These are phyloP conservation scores for Botrytis aclada DNA, from an alignment of 2,329 filamentous ascomycete species.

Conservation along the genomic window DNA sequence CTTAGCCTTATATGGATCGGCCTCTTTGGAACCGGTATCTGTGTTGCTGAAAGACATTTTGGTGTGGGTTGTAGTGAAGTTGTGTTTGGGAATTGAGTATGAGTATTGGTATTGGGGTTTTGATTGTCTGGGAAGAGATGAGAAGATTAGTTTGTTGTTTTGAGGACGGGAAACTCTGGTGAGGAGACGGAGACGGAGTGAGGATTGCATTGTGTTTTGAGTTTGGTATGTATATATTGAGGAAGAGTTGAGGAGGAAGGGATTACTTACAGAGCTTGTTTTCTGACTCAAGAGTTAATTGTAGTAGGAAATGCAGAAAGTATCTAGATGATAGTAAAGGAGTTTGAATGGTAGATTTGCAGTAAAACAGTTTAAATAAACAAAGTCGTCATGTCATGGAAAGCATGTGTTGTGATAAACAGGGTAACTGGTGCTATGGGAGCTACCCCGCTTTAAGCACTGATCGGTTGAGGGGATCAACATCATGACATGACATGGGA, in stretches of 20 bases:
- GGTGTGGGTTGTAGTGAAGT: background rate
- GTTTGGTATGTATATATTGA: too few relatives aligned
- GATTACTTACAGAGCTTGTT: background rate
- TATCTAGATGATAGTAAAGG: background rate
- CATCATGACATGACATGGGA: background rate
- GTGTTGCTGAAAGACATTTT: conserved; percentile 53
- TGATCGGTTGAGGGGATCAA: background rate
- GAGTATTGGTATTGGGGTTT: background rate
- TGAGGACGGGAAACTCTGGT: background rate
- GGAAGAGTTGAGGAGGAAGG: background rate
- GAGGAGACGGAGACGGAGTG: background rate
- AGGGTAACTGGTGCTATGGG: background rate
- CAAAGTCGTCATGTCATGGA: conserved; percentile 7
- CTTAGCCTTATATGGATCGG: conserved; percentile 73
- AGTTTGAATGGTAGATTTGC: background rate
- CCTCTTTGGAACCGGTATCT: conserved; percentile 58
- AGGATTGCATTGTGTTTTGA: background rate
- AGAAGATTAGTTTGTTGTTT: background rate
- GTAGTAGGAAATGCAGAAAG: background rate
- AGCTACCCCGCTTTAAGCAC: background rate
- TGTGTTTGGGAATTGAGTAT: background rate
- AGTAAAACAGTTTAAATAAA: background rate
- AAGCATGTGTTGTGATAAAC: background rate
- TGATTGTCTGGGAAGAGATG: background rate
- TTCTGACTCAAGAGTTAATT: background rate